Evolutionary conservation across 306 rosid genomes (phyloP).

Genomic region (Pueraria montana): DNA sequence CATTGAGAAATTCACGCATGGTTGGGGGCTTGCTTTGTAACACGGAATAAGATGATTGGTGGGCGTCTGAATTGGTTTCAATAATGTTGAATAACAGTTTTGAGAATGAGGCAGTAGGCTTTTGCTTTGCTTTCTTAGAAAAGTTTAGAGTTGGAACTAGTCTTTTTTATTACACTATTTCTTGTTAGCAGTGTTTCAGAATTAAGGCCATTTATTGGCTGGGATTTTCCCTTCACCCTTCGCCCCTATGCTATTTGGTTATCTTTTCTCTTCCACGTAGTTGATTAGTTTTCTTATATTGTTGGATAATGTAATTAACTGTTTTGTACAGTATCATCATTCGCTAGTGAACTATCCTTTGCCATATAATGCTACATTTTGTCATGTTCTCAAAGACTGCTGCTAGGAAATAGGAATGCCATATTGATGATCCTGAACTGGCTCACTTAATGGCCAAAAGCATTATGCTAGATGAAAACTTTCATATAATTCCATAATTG

Average conservation of each 20-base stretch:
- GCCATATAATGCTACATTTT: not conserved
- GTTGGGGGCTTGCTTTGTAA: constrained; percentile 42
- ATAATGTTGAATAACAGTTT: constrained; percentile 54
- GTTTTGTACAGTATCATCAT: constrained; percentile 23
- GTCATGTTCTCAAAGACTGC: not conserved
- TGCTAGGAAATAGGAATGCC: not conserved
- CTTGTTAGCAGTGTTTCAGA: constrained; percentile 46
- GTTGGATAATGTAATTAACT: not conserved
- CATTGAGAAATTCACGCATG: constrained; percentile 52
- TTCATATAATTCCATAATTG: not conserved
- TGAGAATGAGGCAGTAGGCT: constrained; percentile 49
- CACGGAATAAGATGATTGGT: constrained; percentile 49
- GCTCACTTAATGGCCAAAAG: not conserved
- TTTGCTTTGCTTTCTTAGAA: constrained; percentile 51
- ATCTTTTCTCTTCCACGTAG: constrained; percentile 13
- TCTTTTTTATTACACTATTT: constrained; percentile 54
- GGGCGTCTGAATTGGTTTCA: constrained; percentile 50
- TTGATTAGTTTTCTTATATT: no score
- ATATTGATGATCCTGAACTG: not conserved
- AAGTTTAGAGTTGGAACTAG: constrained; percentile 57
- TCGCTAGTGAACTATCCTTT: not conserved
- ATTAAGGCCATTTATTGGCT: constrained; percentile 44
- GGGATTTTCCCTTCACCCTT: constrained; percentile 9
- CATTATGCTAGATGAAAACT: not conserved
- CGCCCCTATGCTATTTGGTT: not conserved